A percentile compares a stretch with the other conserved stretches of the same genome.
phyloP scores from a whole-genome alignment of 495 filamentous ascomycete genomes.

The Melanomma pulvis-pyrius region DNA sequence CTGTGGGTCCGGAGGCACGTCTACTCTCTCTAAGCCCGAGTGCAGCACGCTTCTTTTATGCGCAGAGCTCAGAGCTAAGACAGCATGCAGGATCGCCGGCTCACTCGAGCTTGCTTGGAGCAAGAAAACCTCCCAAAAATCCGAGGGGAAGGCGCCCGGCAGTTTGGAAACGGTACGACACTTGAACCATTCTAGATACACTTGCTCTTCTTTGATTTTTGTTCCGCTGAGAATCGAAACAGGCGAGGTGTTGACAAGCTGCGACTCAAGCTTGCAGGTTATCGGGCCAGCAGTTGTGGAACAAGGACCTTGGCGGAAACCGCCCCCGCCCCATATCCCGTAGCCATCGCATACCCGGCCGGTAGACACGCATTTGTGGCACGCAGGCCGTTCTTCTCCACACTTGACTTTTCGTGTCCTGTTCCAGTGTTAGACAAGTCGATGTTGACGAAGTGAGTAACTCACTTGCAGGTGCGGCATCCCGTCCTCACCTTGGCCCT shows the following conservation, averaged over 20 bases:
- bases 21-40: not conserved
- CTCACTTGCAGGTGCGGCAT: constrained; percentile 59
- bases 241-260: not conserved
- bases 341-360: constrained; percentile 40
- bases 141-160: constrained; percentile 50
- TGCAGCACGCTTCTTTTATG: constrained; percentile 41
- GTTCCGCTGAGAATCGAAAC: not conserved
- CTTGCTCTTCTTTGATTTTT: constrained; percentile 34
- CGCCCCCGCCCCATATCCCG: constrained; percentile 62
- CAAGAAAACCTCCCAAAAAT: constrained; percentile 54
- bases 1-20: constrained; percentile 32
- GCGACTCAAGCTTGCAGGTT: not conserved
- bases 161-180: constrained; percentile 49
- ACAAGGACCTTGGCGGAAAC: constrained; percentile 7
- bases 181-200: constrained; percentile 49
- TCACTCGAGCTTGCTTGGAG: constrained; percentile 53
- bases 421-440: not conserved
- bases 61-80: constrained; percentile 53
- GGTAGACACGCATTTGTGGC: constrained; percentile 56
- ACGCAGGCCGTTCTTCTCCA: constrained; percentile 59
- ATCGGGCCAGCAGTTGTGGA: not conserved
- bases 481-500: constrained; percentile 52
- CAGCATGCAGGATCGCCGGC: constrained; percentile 56
- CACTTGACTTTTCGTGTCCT: constrained; percentile 59
- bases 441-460: not conserved